Conservation (phyloP, 495 filamentous ascomycete genomes). For the Daldinia vernicosa region DNA sequence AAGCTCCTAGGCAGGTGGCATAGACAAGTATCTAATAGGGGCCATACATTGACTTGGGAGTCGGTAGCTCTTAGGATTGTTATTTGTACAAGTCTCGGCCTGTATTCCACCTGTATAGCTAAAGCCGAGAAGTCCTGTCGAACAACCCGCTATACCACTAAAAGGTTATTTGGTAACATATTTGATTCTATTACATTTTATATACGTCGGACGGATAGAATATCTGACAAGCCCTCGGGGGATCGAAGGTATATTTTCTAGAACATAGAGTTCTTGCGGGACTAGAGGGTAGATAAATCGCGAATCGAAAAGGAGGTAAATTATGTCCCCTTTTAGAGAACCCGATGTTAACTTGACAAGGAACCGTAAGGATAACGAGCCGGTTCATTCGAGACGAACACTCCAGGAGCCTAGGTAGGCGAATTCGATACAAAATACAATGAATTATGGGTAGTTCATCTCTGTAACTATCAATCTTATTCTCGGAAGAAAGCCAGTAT, state of each 20-base stretch:
- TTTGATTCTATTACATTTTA: too few species aligned
- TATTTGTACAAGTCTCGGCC: not conserved
- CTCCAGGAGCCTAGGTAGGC: not conserved
- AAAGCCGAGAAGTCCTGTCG: not conserved
- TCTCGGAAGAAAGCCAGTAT: not conserved
- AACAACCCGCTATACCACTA: too few species aligned
- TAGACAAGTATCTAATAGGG: not conserved
- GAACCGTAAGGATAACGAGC: not conserved
- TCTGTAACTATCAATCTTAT: not conserved
- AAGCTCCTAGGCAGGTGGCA: not conserved
- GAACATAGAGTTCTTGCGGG: not conserved
- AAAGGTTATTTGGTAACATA: too few species aligned
- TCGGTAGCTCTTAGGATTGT: not conserved
- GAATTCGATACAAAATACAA: not conserved
- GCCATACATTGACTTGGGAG: not conserved
- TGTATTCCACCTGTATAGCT: not conserved
- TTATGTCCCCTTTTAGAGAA: not conserved
- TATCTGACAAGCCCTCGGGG: not conserved
- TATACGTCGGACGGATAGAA: too few species aligned
- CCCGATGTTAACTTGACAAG: not conserved
- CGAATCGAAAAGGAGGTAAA: not conserved
- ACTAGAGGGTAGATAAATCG: not conserved
- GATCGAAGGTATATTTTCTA: not conserved
- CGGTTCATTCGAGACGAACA: not conserved
- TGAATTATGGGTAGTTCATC: too few species aligned